A percentile compares a stretch with the other conserved stretches of the same genome.
phyloP scores from a whole-genome alignment of 345 rosid species.

The Isatis tinctoria region DNA sequence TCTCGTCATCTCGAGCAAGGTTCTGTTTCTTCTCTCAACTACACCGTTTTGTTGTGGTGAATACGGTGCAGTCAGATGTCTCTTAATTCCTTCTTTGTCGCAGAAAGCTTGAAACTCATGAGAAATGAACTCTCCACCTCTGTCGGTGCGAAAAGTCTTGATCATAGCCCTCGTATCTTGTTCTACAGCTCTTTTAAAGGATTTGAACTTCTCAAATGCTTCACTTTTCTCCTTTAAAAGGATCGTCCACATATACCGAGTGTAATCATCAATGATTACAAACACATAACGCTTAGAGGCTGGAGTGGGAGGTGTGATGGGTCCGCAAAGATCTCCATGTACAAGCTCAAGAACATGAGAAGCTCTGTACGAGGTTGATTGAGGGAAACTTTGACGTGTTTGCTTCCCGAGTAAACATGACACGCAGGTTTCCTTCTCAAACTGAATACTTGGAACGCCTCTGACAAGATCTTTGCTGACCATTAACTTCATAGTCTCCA shows the following conservation, averaged over 20 bases:
- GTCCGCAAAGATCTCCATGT: not conserved
- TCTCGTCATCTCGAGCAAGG: not conserved
- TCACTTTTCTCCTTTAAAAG: not conserved
- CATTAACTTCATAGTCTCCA: not conserved
- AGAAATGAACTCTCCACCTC: not conserved
- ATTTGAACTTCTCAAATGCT: not conserved
- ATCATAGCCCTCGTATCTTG: not conserved
- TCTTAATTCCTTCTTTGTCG: not conserved
- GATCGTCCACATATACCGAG: not conserved
- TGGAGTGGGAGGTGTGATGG: not conserved
- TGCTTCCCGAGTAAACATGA: not conserved
- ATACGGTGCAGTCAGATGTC: not conserved
- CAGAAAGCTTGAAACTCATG: not conserved
- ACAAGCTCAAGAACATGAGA: not conserved
- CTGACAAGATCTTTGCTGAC: not conserved
- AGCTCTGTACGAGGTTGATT: not conserved
- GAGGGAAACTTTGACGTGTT: not conserved
- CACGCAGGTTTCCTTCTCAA: not conserved
- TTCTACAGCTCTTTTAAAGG: not conserved
- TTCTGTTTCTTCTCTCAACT: not conserved
- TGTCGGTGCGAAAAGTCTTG: not conserved
- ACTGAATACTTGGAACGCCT: not conserved
- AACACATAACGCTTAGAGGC: not conserved
- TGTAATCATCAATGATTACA: not conserved
- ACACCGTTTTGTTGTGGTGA: not conserved